These are phyloP conservation scores for Colletotrichum shisoi DNA, from an alignment of 2,329 filamentous ascomycete genomes.

Conservation along the genomic window DNA sequence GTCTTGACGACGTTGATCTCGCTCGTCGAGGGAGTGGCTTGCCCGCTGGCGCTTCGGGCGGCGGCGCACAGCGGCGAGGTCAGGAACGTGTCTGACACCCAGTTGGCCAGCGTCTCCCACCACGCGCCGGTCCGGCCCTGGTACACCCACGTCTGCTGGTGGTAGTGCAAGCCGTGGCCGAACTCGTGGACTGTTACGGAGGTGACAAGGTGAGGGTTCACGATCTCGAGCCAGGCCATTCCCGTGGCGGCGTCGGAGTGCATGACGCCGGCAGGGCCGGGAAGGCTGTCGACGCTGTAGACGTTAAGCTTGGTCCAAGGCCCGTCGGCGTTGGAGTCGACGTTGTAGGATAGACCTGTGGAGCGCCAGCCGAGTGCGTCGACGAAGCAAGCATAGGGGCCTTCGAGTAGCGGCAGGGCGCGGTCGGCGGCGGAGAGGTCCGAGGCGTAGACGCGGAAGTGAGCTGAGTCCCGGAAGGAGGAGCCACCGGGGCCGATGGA, in stretches of 20 bases:
- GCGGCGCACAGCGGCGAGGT: conserved; percentile 54
- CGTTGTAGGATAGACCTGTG: conserved; percentile 50
- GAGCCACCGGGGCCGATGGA: conserved; percentile 45
- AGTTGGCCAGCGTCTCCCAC: conserved; percentile 62
- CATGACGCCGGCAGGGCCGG: conserved; percentile 54
- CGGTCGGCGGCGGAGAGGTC: conserved; percentile 39
- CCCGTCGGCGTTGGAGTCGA: conserved; percentile 42
- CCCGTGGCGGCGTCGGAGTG: conserved; percentile 52
- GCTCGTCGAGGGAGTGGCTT: conserved; percentile 43
- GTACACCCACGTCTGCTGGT: conserved; percentile 54
- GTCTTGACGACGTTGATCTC: conserved; percentile 55
- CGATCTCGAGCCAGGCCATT: conserved; percentile 55
- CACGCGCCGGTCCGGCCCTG: conserved; percentile 57
- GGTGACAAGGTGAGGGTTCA: conserved; percentile 49
- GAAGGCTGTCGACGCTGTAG: conserved; percentile 51
- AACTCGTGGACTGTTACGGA: conserved; percentile 59
- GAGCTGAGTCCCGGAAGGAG: conserved; percentile 47
- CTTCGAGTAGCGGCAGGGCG: conserved; percentile 55
- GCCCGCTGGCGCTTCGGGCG: conserved; percentile 49
- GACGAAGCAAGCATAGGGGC: conserved; percentile 54
- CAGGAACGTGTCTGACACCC: conserved; percentile 58
- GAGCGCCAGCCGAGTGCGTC: conserved; percentile 51
- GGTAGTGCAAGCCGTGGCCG: conserved; percentile 58
- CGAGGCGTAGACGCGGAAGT: conserved; percentile 52
- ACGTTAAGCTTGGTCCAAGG: conserved; percentile 58